These are phyloP conservation scores for Malassezia sp. DNA, from an alignment of 1,284 basidiomycete genomes.

Conservation along the genomic window DNA sequence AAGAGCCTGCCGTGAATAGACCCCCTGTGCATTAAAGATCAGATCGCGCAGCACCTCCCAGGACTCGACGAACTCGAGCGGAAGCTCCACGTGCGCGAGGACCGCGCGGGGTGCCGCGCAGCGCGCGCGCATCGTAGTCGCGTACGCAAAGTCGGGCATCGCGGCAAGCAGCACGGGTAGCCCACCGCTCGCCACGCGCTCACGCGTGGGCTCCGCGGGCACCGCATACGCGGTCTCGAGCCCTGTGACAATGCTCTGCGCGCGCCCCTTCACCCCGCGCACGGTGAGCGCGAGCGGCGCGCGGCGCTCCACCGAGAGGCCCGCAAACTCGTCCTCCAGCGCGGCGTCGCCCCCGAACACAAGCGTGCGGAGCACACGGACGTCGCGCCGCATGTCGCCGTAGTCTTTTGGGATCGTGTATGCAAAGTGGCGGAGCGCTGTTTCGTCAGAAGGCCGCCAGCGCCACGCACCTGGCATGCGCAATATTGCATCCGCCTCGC, in stretches of 20 bases:
- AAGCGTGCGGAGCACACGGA: constrained; percentile 22
- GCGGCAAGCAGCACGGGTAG: no score
- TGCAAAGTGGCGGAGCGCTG: constrained; percentile 26
- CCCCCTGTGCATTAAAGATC: constrained; percentile 16
- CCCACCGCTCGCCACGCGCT: no score
- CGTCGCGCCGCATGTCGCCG: constrained; percentile 28
- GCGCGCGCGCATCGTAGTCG: no score
- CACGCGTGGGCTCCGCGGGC: neutral
- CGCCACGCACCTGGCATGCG: no score
- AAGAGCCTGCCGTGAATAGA: constrained; percentile 2
- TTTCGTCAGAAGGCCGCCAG: no score
- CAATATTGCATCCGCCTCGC: constrained; percentile 35
- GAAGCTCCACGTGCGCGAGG: neutral
- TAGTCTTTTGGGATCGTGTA: constrained; percentile 38
- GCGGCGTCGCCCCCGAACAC: constrained; percentile 8
- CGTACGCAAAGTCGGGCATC: no score
- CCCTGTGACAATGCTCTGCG: neutral
- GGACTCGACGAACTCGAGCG: constrained; percentile 20
- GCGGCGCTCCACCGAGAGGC: neutral
- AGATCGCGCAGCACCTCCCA: constrained; percentile 39
- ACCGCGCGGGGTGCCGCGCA: no score
- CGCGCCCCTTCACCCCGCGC: neutral
- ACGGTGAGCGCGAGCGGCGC: neutral
- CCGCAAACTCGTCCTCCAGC: neutral
- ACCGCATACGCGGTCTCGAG: neutral